Conservation (phyloP, 768 basidiomycete genomes). For the Ramaria rubella region DNA sequence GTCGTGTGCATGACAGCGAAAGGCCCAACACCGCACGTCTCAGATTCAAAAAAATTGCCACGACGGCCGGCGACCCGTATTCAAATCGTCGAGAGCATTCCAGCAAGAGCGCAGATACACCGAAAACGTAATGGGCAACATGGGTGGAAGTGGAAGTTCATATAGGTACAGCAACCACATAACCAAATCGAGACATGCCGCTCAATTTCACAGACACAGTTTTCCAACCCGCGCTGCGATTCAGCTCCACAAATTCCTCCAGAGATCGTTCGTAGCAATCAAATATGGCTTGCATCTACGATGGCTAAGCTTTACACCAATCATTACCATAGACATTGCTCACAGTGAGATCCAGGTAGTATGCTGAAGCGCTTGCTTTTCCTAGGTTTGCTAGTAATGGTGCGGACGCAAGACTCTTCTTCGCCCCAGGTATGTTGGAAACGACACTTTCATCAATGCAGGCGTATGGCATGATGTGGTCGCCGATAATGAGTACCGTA, state of each 20-base stretch:
- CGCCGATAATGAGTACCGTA: slow-evolving; percentile 38
- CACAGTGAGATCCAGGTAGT: slow-evolving; percentile 32
- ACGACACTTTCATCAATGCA: slow-evolving; percentile 4
- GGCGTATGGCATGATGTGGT: slow-evolving; percentile 31
- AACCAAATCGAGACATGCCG: slow-evolving; percentile 61
- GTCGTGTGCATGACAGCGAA: too few relatives aligned
- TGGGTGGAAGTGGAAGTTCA: too few relatives aligned
- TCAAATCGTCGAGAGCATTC: too few relatives aligned
- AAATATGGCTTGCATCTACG: slow-evolving; percentile 3
- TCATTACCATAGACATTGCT: slow-evolving; percentile 16
- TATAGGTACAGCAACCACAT: slow-evolving; percentile 71
- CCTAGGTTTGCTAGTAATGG: slow-evolving; percentile 1
- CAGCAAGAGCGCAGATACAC: too few relatives aligned
- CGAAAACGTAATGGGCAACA: too few relatives aligned
- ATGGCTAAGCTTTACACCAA: neutral
- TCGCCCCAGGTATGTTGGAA: neutral
- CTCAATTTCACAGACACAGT: slow-evolving; percentile 44
- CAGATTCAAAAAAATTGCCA: too few relatives aligned
- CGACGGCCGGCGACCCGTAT: too few relatives aligned
- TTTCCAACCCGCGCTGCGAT: slow-evolving; percentile 7
- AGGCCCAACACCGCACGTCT: too few relatives aligned
- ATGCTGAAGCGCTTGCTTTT: neutral
- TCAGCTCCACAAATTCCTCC: neutral
- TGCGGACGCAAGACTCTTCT: neutral
- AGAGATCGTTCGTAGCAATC: slow-evolving; percentile 8